A percentile compares a stretch with the other conserved stretches of the same genome.
Conservation (phyloP, 257 asterid species). For the Prunella vulgaris region DNA sequence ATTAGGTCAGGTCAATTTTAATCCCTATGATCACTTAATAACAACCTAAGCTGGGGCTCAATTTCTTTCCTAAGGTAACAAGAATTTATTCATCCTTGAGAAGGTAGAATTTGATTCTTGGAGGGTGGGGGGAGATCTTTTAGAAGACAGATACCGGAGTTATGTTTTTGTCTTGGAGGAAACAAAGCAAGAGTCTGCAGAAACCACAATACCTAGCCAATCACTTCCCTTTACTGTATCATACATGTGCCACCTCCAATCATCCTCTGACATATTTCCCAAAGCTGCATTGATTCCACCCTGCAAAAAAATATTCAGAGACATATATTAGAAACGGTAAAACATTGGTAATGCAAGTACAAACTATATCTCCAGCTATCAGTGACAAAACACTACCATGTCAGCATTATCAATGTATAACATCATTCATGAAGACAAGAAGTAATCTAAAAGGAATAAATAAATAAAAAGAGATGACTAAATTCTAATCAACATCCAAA, state of each 20-base stretch:
- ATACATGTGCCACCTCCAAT: conserved; percentile 99
- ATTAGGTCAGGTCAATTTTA: background rate
- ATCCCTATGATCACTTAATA: background rate
- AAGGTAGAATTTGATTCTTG: background rate
- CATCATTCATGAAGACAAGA: background rate
- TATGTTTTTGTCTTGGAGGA: background rate
- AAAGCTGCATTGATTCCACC: conserved; percentile 98
- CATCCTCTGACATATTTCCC: conserved; percentile 97
- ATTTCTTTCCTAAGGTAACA: background rate
- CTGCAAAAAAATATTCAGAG: conserved; percentile 31
- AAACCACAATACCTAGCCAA: conserved; percentile 70
- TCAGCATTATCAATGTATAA: background rate
- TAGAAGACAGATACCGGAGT: background rate
- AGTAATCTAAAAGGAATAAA: background rate
- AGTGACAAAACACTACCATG: background rate
- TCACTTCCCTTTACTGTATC: conserved; percentile 98
- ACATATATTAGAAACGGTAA: conserved; percentile 10
- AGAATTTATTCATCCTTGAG: background rate
- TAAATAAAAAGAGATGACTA: background rate
- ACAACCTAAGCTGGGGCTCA: background rate
- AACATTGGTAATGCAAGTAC: background rate
- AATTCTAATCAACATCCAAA: background rate
- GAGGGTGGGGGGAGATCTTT: background rate
- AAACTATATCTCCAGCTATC: background rate
- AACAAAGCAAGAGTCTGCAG: background rate